Base-by-base conservation (phyloP, 1,284 basidiomycete genomes). In the Taiwanofungus camphoratus region DNA sequence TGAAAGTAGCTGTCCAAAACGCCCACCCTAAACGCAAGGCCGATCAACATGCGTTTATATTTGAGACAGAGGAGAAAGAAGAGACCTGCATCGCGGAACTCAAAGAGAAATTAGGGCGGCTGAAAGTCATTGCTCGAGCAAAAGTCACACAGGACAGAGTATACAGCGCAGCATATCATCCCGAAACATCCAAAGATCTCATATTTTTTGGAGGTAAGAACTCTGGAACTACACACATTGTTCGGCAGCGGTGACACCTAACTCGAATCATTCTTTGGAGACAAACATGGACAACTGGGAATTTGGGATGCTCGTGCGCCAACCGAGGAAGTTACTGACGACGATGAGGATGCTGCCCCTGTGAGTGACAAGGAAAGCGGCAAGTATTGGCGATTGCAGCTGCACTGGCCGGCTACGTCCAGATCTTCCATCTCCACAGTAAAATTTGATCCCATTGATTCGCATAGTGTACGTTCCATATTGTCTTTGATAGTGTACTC, bases 271-370 rank as follows among this genome's bases (percentile, higher is more conserved):
- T 20, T 15, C 1, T 11, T 15, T 40, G 18, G 39, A 87, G 87
- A 89, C 55, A 90, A 89, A 54, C 77, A 86, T 51, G 87, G 87
- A 0, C 74, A 80, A 51, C 65, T 89, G 22, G 87, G 86, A 5
- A 82, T 90, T 34, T 90, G 87, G 87, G 86, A 90, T 62, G 80
- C 87, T 13, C 73, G 74, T 43, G 85, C 87, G 2, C 65, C 76
- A 3, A 49, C 63, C 16, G 82, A 85, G 32, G 84, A 84, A 51
- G 66, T 68, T 2, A 64, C 62, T 2, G 82, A 82, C 36, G 84
- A 81, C 29, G 81, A 86, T 45, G 81, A 64, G 0, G 75, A 80
- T 36, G 61, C 68, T 7, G 55, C 52, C 7, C 39, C 64, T 6
- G 48, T 59, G 7, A 66, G 65, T 12, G 70, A 70, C 29, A 57